Evolutionary conservation across 148 eudicot species (phyloP).

Genomic region (Salicornia ramosissima): DNA sequence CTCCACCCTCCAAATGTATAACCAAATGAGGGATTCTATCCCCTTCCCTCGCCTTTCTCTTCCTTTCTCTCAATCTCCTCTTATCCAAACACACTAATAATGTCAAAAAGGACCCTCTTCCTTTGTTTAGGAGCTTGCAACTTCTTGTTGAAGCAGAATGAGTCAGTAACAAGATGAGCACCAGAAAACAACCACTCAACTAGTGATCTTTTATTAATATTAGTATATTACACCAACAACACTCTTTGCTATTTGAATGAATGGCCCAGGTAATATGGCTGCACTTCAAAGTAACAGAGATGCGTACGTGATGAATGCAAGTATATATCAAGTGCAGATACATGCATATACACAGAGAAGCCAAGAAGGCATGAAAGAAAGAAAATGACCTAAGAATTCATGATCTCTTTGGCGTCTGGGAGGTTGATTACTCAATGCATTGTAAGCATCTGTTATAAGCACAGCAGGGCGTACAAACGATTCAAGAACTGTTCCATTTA

Average conservation of each 20-base stretch:
- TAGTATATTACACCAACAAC: background rate
- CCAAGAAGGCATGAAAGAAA: background rate
- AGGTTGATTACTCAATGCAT: slow-evolving; percentile 88
- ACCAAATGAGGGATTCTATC: too few species aligned
- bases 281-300: slow-evolving; percentile 6
- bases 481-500: slow-evolving; percentile 92
- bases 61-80: too few species aligned
- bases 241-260: background rate
- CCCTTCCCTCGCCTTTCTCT: too few species aligned
- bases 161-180: background rate
- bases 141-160: background rate
- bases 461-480: slow-evolving; percentile 96
- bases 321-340: background rate
- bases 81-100: background rate
- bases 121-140: background rate
- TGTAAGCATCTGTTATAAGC: slow-evolving; percentile 92
- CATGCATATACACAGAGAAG: background rate
- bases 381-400: slow-evolving; percentile 62
- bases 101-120: background rate
- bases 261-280: background rate
- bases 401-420: slow-evolving; percentile 92
- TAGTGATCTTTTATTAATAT: too few species aligned
- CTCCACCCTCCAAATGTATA: too few species aligned
- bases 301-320: background rate
- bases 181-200: background rate